Base-by-base conservation (phyloP, 2,329 filamentous ascomycete genomes). In the Sporothrix dimorphospora region DNA sequence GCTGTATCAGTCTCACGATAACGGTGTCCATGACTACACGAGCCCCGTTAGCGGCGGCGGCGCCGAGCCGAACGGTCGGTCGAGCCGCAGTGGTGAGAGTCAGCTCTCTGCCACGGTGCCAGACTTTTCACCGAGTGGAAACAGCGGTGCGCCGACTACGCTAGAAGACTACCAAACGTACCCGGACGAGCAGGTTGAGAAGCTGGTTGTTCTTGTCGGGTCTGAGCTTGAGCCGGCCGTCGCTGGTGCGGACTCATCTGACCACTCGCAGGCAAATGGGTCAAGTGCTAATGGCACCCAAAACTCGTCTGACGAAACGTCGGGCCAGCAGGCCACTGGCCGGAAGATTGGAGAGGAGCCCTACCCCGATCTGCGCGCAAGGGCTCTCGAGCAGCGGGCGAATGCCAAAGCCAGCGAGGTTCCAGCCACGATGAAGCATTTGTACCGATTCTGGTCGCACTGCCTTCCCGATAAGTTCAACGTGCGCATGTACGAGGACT, bases 401-500 rank as follows among this genome's bases (percentile, higher is more conserved):
- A 70, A 74, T 5, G 79, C 80, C 45, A 74, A 79, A 34, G 45
- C 76, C 21, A 79, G 81, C 63, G 80, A 84, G 71, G 81, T 79
- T 51, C 85, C 87, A 66, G 82, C 84, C 73, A 86, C 89, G 77
- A 90, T 91, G 85, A 86, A 88, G 78, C 85, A 89, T 72, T 85
- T 93, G 40, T 94, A 93, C 82, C 86, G 89, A 75, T 92, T 92
- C 82, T 94, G 91, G 91, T 89, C 89, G 24, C 88, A 91, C 79
- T 92, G 92, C 78, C 85, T 94, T 75, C 86, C 89, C 74, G 86
- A 88, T 77, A 90, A 92, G 81, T 94, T 94, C 86, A 92, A 94
- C 80, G 84, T 86, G 72, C 84, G 84, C 78, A 92, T 94, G 88
- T 94, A 94, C 82, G 84, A 88, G 78, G 91, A 94, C 79, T 94